Evolutionary conservation across 495 filamentous ascomycete species (phyloP), one percentile per base, ranked within the genome.

Genomic region (Trichocladium antarcticum): DNA sequence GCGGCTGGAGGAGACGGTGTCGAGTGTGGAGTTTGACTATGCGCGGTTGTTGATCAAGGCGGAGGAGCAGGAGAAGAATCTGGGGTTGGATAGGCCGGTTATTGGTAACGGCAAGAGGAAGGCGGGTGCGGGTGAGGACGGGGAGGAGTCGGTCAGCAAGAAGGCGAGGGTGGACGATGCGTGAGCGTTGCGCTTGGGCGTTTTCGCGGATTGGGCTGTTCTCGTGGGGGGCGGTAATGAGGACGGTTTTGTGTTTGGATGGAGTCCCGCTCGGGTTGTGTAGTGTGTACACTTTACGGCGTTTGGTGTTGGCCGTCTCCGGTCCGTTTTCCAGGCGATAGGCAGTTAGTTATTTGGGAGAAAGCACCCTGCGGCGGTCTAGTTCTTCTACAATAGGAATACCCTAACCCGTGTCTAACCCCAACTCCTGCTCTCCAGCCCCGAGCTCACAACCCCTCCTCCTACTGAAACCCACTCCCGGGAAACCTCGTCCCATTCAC

Each of bases 21-120:
- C 72, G 2, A 79, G 78, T 52, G 81, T 94, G n/a, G 81, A 87
- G 62, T 84, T 83, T 45, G 89, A 92, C 24, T 96, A 92, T 66
- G 77, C 79, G 27, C 68, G 78, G 35, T 65, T 92, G 28, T 66
- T 96, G 48, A 65, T 50, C 39, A 61, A 46, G 63, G 63, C 51
- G 17, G 62, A 54, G 21, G 54, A 62, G 12, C 60, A 62, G 45
- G 37, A 43, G 15, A 59, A 58, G 44, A 27, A 10, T 5, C 15
- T 21, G 14, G 14, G 17, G 38, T 42, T 19, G 31, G 42, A 17
- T 6, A 12, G 35, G 22, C 22, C n/a, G 21, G 20, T 24, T 15
- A 12, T n/a, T 20, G 37, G 12, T 19, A 54, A 57, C 15, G 46
- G 45, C 16, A 54, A 54, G 37, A 21, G 36, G n/a, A 52, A 41